Evolutionary conservation across 441 rosid species (phyloP), one percentile per base, ranked within the genome.

Genomic region (Jatropha multifida): DNA sequence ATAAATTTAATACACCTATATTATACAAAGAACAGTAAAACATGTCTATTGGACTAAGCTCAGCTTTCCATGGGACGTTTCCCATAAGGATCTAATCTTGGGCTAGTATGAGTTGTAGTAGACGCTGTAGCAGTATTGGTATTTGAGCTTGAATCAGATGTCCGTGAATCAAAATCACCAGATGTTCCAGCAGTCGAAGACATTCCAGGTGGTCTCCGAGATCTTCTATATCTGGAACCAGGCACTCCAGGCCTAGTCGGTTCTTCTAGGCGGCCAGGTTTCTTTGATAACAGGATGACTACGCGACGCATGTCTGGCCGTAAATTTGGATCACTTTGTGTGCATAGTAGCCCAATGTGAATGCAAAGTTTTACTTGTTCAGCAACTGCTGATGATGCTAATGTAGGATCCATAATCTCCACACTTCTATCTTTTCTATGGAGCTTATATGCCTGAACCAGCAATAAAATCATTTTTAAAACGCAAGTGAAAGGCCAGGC

Each of bases 271-370:
- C 32, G 62, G 58, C 88, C 85, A 1, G 90, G 89, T 80, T 80
- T 92, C 86, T 84, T 90, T 7, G 97, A 88, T 52, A 95, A 86
- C 88, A 88, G 62, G 55, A 90, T 73, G 56, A 86, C 90, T 0
- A 95, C 88, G 9, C 93, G 89, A 54, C 79, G 72, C 94, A 95
- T 93, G 0, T 37, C 23, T 0, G 97, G 99, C 58, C 99, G 86
- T 41, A 76, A 11, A 12, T 82, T 84, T 1, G 98, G 97, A 61
- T 95, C 95, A 5, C 94, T 86, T 80, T 93, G 99, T 1, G 87
- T 84, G 82, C 99, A 95, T 40, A 95, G 83, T 52, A 95, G 78
- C 17, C 93, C 98, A 2, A 95, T 83, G 60, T 89, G 96, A 62
- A 95, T 86, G 74, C 98, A 93, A 74, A 79, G 81, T 38, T 77